Evolutionary conservation across 129 eudicot genomes (phyloP).

Genomic region (Calendula officinalis): DNA sequence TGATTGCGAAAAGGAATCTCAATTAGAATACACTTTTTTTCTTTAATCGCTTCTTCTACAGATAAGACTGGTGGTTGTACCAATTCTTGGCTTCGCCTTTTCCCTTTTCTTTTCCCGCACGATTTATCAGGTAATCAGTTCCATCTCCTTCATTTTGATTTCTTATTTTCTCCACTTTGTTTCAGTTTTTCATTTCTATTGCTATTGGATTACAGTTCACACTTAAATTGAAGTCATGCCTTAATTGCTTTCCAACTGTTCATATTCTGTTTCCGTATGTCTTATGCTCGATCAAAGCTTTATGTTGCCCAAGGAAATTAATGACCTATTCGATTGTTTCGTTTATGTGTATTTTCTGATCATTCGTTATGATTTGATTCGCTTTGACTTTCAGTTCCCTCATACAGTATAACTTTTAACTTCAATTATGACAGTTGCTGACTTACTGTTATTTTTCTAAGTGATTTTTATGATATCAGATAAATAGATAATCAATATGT

Average conservation of each 20-base stretch:
- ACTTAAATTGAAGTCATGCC: neutral
- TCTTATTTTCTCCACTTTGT: conserved; percentile 1
- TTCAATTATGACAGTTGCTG: neutral
- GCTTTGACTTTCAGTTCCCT: conserved; percentile 18
- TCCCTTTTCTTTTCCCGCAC: conserved; percentile 14
- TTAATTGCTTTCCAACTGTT: neutral
- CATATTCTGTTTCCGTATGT: conserved; percentile 5
- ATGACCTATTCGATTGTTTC: conserved; percentile 1
- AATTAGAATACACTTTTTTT: conserved; percentile 10
- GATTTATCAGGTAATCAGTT: conserved; percentile 25
- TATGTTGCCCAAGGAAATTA: neutral
- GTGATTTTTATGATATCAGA: conserved; percentile 2
- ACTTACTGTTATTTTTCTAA: neutral
- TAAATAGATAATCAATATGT: neutral
- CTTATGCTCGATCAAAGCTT: no score
- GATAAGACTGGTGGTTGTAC: conserved; percentile 28
- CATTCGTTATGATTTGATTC: neutral
- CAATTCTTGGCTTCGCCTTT: conserved; percentile 3
- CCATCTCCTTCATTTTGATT: conserved; percentile 7
- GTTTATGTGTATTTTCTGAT: conserved; percentile 1
- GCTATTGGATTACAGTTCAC: conserved; percentile 17
- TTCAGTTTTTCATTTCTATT: conserved; percentile 1
- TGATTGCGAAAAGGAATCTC: conserved; percentile 17
- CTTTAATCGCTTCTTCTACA: conserved; percentile 11
- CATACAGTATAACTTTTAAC: neutral